Percentiles rank a stretch among this genome's conserved stretches.
Evolutionary conservation across 495 filamentous ascomycete species (phyloP).

Genomic region (Podospora comata): DNA sequence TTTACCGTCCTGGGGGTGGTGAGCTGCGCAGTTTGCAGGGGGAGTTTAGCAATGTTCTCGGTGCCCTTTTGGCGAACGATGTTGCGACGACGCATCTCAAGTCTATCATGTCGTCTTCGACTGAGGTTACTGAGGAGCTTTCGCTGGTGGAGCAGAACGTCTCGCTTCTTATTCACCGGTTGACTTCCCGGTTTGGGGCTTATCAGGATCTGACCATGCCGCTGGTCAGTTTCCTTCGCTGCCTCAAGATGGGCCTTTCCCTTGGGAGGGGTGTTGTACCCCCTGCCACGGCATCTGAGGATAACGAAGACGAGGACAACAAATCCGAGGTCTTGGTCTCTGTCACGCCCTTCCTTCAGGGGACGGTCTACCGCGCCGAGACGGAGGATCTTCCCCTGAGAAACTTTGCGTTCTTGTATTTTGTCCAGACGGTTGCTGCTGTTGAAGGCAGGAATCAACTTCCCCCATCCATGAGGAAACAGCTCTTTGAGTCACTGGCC

Average conservation of each 20-base stretch:
- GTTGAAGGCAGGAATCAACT: constrained; percentile 44
- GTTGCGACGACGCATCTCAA: constrained; percentile 42
- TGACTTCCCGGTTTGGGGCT: constrained; percentile 62
- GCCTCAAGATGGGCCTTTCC: constrained; percentile 72
- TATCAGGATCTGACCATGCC: constrained; percentile 84
- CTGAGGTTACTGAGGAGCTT: constrained; percentile 43
- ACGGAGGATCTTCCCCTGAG: constrained; percentile 34
- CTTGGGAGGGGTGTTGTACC: constrained; percentile 46
- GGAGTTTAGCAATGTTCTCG: constrained; percentile 75
- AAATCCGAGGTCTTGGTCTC: constrained; percentile 43
- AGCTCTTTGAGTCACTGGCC: constrained; percentile 56
- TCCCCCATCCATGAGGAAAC: constrained; percentile 30
- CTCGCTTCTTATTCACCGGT: constrained; percentile 59
- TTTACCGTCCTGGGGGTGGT: constrained; percentile 67
- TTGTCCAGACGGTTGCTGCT: constrained; percentile 37
- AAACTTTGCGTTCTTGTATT: constrained; percentile 47
- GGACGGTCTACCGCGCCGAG: constrained; percentile 30
- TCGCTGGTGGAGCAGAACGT: constrained; percentile 68
- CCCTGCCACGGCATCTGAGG: background rate
- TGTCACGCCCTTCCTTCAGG: constrained; percentile 64
- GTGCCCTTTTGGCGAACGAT: constrained; percentile 57
- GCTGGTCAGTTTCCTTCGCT: constrained; percentile 74
- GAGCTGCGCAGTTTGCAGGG: constrained; percentile 70
- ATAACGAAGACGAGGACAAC: constrained; percentile 20
- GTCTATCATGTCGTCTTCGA: constrained; percentile 28